A percentile compares a stretch with the other conserved stretches of the same genome.
Conservation (phyloP, 352 stramenopile genomes). For the Phytophthora foliorum region DNA sequence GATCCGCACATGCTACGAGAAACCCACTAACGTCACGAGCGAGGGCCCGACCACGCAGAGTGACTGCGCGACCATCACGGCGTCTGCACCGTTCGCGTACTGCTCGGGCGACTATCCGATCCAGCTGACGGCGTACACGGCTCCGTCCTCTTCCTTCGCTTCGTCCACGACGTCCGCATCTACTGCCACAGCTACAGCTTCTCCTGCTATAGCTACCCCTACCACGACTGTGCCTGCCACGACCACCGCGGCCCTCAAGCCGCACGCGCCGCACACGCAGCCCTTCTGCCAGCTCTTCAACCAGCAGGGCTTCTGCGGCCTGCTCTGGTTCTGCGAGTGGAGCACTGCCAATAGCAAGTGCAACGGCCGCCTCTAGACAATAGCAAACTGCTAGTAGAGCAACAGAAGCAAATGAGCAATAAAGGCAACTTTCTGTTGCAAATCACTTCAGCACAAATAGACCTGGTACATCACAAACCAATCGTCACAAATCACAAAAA, state of each 20-base stretch:
- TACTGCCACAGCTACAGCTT: neutral
- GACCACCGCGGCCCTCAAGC: conserved; percentile 13
- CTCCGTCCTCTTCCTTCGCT: conserved; percentile 21
- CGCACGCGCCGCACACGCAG: conserved; percentile 26
- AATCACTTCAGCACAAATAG: neutral
- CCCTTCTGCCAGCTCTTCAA: conserved; percentile 39
- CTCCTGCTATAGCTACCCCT: neutral
- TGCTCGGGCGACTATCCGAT: conserved; percentile 55
- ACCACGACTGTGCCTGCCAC: conserved; percentile 8
- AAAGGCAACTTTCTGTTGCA: neutral
- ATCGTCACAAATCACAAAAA: neutral
- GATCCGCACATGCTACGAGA: conserved; percentile 74
- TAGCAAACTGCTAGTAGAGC: too few species aligned
- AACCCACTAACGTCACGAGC: conserved; percentile 42
- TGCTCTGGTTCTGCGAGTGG: conserved; percentile 42
- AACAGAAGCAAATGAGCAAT: neutral
- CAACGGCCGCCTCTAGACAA: conserved; percentile 20
- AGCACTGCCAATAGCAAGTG: conserved; percentile 15
- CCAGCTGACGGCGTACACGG: conserved; percentile 51
- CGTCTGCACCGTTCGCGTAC: conserved; percentile 50
- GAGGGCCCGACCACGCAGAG: conserved; percentile 50
- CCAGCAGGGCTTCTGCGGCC: conserved; percentile 33
- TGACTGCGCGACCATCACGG: conserved; percentile 53
- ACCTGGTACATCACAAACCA: neutral
- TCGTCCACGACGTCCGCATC: conserved; percentile 4